phyloP scores from a whole-genome alignment of 306 rosid genomes.

The Quercus gilva region DNA sequence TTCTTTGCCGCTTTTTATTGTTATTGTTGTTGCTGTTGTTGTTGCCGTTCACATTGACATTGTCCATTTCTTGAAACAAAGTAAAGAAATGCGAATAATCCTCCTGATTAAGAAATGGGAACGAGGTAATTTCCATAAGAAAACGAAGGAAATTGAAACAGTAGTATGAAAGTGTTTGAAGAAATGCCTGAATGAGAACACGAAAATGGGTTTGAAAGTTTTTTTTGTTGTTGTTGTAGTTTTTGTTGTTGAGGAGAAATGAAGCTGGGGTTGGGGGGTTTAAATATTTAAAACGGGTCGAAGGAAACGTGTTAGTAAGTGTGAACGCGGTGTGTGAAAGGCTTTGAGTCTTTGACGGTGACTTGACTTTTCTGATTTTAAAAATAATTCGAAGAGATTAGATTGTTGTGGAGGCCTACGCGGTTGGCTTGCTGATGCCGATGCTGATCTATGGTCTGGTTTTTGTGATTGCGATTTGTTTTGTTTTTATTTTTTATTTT shows the following conservation, averaged over 20 bases:
- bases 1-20: constrained; percentile 30
- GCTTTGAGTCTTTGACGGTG: constrained; percentile 47
- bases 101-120: constrained; percentile 41
- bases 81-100: constrained; percentile 39
- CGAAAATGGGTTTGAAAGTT: constrained; percentile 9
- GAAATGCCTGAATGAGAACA: constrained; percentile 26
- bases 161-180: constrained; percentile 1
- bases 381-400: too few relatives aligned
- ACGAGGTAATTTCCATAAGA: constrained; percentile 49
- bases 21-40: constrained; percentile 21
- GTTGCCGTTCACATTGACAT: constrained; percentile 14
- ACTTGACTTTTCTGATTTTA: constrained; percentile 33
- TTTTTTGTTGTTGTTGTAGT: neutral
- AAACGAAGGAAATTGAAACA: neutral
- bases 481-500: too few relatives aligned
- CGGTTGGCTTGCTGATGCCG: constrained; percentile 28
- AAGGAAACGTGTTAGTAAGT: constrained; percentile 47
- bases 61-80: constrained; percentile 44
- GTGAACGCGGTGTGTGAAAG: constrained; percentile 51
- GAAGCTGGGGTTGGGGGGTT: neutral
- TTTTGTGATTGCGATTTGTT: neutral
- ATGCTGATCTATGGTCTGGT: neutral
- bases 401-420: constrained; percentile 21
- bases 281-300: neutral
- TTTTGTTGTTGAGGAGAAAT: neutral